Evolutionary conservation across 169 alveolate genomes (phyloP).

Genomic region (Cryptosporidium viatorum): DNA sequence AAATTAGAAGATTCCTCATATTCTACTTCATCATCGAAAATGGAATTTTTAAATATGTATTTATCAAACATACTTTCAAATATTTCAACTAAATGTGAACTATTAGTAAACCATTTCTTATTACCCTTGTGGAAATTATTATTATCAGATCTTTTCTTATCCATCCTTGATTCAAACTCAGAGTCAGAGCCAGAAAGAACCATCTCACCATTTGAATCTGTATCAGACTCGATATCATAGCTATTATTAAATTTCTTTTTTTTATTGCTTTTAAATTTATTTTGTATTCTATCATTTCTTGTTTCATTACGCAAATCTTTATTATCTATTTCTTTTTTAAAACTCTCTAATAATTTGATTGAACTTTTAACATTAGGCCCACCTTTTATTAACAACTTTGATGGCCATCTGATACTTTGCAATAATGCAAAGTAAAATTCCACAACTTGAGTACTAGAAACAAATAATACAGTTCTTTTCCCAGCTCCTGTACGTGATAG

Average conservation of each 20-base stretch:
- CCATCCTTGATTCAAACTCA: background rate
- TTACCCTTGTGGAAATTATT: background rate
- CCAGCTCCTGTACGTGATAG: conserved; percentile 30
- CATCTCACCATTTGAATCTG: background rate
- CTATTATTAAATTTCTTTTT: background rate
- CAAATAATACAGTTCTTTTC: conserved; percentile 60
- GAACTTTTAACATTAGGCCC: conserved; percentile 40
- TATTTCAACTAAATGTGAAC: conserved; percentile 27
- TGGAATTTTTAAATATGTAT: conserved; percentile 40
- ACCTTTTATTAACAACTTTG: conserved; percentile 37
- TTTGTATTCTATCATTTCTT: background rate
- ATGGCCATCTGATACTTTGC: conserved; percentile 73
- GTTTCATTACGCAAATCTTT: background rate
- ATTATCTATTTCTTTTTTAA: conserved; percentile 22
- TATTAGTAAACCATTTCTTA: conserved; percentile 61
- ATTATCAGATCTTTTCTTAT: conserved; percentile 21
- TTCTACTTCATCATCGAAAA: conserved; percentile 55
- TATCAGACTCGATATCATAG: background rate
- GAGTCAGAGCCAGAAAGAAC: conserved; percentile 11
- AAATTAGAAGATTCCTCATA: background rate
- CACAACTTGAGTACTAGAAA: conserved; percentile 71
- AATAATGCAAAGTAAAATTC: conserved; percentile 53
- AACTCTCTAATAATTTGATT: conserved; percentile 34
- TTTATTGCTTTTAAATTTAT: background rate
- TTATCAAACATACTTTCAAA: conserved; percentile 62